Evolutionary conservation across 495 filamentous ascomycete genomes (phyloP).

Genomic region (Daldinia concentrica): DNA sequence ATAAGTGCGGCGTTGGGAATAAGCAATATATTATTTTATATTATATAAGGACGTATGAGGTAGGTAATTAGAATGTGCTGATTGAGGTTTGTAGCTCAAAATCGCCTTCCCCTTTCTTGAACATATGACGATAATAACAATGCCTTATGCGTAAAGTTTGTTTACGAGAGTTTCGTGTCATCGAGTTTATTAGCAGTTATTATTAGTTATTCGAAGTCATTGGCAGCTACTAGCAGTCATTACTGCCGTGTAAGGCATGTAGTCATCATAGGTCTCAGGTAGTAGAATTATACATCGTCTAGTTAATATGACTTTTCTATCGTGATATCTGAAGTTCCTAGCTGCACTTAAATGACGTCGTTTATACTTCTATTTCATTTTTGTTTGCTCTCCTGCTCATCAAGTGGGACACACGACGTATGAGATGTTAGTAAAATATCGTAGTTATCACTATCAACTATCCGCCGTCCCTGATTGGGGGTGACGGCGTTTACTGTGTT

Average conservation of each 20-base stretch:
- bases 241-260: neutral
- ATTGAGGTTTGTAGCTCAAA: neutral
- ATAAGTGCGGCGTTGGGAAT: neutral
- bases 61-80: neutral
- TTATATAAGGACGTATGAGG: neutral
- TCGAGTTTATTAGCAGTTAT: neutral
- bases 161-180: conserved; percentile 4
- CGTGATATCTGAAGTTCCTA: neutral
- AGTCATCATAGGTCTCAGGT: neutral
- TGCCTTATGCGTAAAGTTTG: neutral
- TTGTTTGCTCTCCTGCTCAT: conserved; percentile 2
- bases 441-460: neutral
- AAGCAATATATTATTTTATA: neutral
- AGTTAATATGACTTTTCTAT: neutral
- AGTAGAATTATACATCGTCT: neutral
- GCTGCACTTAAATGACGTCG: neutral
- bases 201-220: neutral
- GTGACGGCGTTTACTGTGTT: neutral
- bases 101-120: neutral
- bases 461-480: conserved; percentile 8
- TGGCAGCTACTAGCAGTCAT: neutral
- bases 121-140: neutral
- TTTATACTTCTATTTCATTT: neutral
- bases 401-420: conserved; percentile 6
- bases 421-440: neutral